Evolutionary conservation across 768 basidiomycete genomes (phyloP).

Genomic region (Hebeloma cylindrosporum): DNA sequence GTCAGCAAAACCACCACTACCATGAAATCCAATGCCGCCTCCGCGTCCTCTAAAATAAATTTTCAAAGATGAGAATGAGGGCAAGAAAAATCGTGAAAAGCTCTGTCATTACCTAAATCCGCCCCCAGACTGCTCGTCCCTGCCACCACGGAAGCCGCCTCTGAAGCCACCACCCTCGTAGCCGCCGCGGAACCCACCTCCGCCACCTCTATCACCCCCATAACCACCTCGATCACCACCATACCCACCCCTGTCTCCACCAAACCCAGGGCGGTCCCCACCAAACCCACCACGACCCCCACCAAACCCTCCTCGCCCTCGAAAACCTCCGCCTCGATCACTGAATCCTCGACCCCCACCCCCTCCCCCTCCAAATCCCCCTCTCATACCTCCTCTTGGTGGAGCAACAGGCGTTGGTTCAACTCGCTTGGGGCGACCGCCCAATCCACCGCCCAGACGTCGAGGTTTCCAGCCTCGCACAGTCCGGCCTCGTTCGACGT

Average conservation of each 20-base stretch:
- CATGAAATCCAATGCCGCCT: constrained; percentile 71
- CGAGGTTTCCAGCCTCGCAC: constrained; percentile 99
- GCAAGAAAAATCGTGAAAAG: no score
- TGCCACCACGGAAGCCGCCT: constrained; percentile 40
- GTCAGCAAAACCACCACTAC: constrained; percentile 59
- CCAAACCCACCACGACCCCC: constrained; percentile 28
- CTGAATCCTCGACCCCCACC: constrained; percentile 45
- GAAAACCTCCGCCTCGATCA: constrained; percentile 43
- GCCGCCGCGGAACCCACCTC: constrained; percentile 18
- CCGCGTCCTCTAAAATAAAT: constrained; percentile 59
- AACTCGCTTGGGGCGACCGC: constrained; percentile 90
- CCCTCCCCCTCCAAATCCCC: constrained; percentile 41
- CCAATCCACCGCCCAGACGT: constrained; percentile 95
- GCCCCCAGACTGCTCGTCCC: constrained; percentile 34
- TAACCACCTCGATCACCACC: constrained; percentile 45
- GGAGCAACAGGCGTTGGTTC: constrained; percentile 41
- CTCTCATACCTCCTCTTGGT: constrained; percentile 41
- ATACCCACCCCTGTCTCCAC: constrained; percentile 44
- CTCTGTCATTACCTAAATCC: constrained; percentile 29
- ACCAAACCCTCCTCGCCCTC: constrained; percentile 41
- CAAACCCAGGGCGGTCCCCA: constrained; percentile 45
- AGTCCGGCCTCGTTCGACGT: constrained; percentile 96
- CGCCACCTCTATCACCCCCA: constrained; percentile 33
- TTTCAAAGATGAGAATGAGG: no score
- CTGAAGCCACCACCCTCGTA: constrained; percentile 22